Evolutionary conservation across 2,329 filamentous ascomycete genomes (phyloP), one percentile per base, ranked within the genome.

Genomic region (Aureobasidium lini): DNA sequence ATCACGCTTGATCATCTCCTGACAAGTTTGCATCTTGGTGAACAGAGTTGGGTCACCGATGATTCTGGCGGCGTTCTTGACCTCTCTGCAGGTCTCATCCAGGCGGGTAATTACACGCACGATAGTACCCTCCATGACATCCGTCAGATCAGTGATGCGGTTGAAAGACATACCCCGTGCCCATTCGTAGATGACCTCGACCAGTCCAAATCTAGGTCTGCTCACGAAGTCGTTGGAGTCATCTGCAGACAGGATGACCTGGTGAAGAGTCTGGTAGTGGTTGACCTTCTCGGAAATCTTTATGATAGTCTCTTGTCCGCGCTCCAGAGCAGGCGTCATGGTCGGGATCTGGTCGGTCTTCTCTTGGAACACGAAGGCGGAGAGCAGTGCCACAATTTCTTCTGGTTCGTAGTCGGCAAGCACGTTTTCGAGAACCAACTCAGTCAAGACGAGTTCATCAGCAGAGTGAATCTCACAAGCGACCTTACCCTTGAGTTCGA

Each of bases 141-240:
- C 93, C 7, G 94, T 99, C 70, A 99, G 76, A 65, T 93, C 89
- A 0, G 93, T 97, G 66, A 99, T 99, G 64, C 94, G 93, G 75
- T 95, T 95, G 80, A 99, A 99, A 56, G 89, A 93, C 90, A 97
- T 97, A 29, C 94, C 94, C 52, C 90, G 81, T 9, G 94, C 94
- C 94, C 94, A 99, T 73, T 99, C 94, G 71, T 97, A 96, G 36
- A 99, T 95, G 0, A 99, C 94, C 73, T 99, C 94, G 71, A 96
- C 91, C 59, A 99, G 82, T 1, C 93, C 94, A 70, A 99, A 99
- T 9, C 93, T 83, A 1, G 92, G 90, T 58, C 87, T 82, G 61
- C 85, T 90, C 37, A 89, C 88, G 69, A 96, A 96, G 73, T 97
- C 93, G 68, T 95, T 96, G 60, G 87, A 88, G 70, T 96, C 93